Base-by-base conservation (phyloP, 1,139 yeast species). In the Meyerozyma smithsonii region DNA sequence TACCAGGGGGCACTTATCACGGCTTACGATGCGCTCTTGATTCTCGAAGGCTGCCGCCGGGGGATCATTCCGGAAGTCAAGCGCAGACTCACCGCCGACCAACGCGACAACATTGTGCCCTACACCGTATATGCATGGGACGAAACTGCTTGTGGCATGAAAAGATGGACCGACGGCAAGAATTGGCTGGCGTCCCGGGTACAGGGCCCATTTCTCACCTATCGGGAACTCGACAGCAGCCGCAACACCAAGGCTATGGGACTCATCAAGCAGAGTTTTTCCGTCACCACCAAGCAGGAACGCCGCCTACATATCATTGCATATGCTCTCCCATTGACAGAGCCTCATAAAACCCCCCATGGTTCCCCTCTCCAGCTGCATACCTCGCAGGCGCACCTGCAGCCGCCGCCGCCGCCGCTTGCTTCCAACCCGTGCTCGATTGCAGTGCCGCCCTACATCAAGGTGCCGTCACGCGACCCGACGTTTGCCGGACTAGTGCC, bases 101-200 rank as follows among this genome's bases (percentile, higher is more conserved):
- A 82, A 54, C 63, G 88, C 16, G 58, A 64, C 24, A 61, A 58
- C 39, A 81, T 83, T 36, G 61, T 60, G 16, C 70, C 79, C 12
- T 85, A 86, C n/a, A 69, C 81, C 1, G 73, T 83, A 1, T 83
- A 78, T 49, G 75, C 81, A 3, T 83, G 89, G 89, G 81, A 79
- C 53, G 89, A 83, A 56, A 66, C 73, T 17, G 81, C 77, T 48
- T 79, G 87, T 38, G 84, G 81, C 14, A 82, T 83, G 80, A 73
- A 79, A 47, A 62, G 89, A 32, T 83, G 90, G 90, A 83, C 90
- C 1, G 90, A 83, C 52, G 87, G 89, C 28, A 72, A 72, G 47
- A 67, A 74, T 32, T 83, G 89, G 89, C 72, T 81, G 42, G 86
- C 89, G 2, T 77, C 85, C 0, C 67, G 87, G 47, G 88, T 83